A percentile compares a stretch with the other conserved stretches of the same genome.
Evolutionary conservation across 208 protist species (phyloP).

Genomic region (Naegleria fowleri): DNA sequence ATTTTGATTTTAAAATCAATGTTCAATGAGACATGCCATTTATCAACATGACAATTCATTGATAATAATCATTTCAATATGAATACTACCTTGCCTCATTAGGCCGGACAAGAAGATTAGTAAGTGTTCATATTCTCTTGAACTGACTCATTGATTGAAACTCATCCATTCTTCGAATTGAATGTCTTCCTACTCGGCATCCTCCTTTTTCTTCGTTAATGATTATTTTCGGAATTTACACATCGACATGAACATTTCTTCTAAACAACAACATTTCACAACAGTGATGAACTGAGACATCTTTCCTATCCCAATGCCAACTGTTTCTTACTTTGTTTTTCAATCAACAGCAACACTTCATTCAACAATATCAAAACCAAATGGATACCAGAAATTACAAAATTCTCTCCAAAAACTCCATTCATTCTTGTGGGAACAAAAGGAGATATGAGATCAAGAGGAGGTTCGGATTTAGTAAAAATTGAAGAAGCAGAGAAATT

Average conservation of each 20-base stretch:
- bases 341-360: background rate
- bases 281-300: background rate
- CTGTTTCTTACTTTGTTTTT: slow-evolving; percentile 4
- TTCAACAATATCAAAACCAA: background rate
- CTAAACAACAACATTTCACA: too few species aligned
- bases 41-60: background rate
- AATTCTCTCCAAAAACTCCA: background rate
- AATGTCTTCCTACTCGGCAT: too few species aligned
- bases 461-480: slow-evolving; percentile 35
- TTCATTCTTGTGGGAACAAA: slow-evolving; percentile 25
- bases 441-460: background rate
- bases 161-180: too few species aligned
- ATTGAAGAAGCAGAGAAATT: slow-evolving; percentile 51
- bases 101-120: slow-evolving; percentile 6
- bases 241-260: too few species aligned
- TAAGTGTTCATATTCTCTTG: too few species aligned
- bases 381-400: slow-evolving; percentile 4
- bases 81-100: background rate
- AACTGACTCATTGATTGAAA: too few species aligned
- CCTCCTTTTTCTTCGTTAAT: too few species aligned
- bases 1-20: background rate
- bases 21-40: background rate
- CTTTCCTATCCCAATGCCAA: background rate
- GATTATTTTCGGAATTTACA: too few species aligned
- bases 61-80: background rate